These are phyloP conservation scores for Brassica incana DNA, from an alignment of 345 rosid genomes.

Conservation along the genomic window DNA sequence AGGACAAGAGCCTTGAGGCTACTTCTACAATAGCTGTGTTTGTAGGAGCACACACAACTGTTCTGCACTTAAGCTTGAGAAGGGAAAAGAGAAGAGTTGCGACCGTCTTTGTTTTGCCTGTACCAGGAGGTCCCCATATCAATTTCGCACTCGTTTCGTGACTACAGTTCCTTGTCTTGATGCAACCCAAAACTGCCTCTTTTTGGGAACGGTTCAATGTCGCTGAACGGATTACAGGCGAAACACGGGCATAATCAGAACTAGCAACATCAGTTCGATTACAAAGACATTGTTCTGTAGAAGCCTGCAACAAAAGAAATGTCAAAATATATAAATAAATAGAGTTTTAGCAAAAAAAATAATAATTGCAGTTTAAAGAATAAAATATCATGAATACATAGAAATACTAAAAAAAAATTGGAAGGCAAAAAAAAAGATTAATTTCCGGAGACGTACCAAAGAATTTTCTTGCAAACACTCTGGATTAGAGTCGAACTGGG, in stretches of 20 bases:
- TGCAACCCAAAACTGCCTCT: constrained; percentile 36
- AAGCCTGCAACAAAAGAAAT: neutral
- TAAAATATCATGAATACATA: no score
- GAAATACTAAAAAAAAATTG: no score
- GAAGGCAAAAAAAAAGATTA: neutral
- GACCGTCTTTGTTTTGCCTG: constrained; percentile 49
- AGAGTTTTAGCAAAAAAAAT: no score
- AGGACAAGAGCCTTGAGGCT: constrained; percentile 25
- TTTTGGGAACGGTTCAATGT: constrained; percentile 41
- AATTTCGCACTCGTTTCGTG: constrained; percentile 39
- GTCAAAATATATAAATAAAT: no score
- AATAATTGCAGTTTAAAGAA: no score
- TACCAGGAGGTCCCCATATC: constrained; percentile 61
- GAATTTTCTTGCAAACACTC: constrained; percentile 31
- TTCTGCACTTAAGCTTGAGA: constrained; percentile 38
- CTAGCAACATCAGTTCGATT: neutral
- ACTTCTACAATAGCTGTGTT: constrained; percentile 47
- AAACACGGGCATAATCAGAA: constrained; percentile 7
- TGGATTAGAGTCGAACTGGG: constrained; percentile 20
- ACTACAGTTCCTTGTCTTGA: neutral
- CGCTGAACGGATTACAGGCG: constrained; percentile 20
- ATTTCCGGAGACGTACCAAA: constrained; percentile 5
- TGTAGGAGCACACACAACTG: constrained; percentile 54
- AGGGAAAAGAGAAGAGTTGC: constrained; percentile 37
- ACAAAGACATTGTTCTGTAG: constrained; percentile 11